Percentiles rank a stretch among this genome's conserved stretches.
Evolutionary conservation across 495 filamentous ascomycete species (phyloP).

Genomic region (Pyrenopolyporus hunteri): DNA sequence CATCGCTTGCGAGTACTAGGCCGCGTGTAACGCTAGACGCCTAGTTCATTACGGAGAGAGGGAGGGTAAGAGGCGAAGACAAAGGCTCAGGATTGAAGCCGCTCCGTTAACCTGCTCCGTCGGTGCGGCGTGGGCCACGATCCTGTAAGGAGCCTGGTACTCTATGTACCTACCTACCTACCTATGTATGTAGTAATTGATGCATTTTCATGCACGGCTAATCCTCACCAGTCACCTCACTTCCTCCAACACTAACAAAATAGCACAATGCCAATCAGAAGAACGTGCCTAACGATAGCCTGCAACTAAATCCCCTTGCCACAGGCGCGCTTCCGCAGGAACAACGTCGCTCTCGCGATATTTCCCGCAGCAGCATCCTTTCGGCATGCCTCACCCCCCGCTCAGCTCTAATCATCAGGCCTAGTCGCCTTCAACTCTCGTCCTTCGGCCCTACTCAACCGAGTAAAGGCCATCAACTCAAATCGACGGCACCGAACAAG

Average conservation of each 20-base stretch:
- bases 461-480: neutral
- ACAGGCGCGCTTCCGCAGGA: conserved; percentile 10
- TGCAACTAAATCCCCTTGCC: conserved; percentile 16
- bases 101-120: neutral
- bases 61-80: neutral
- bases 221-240: conserved; percentile 30
- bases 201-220: conserved; percentile 26
- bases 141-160: conserved; percentile 31
- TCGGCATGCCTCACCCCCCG: conserved; percentile 11
- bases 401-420: conserved; percentile 12
- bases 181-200: conserved; percentile 36
- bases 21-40: conserved; percentile 15
- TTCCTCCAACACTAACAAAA: conserved; percentile 1
- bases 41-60: neutral
- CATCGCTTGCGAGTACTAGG: conserved; percentile 15
- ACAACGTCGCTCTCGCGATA: conserved; percentile 30
- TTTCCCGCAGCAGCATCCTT: conserved; percentile 26
- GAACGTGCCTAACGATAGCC: neutral
- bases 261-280: conserved; percentile 16
- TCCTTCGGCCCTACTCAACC: conserved; percentile 7
- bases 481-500: neutral
- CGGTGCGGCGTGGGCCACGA: conserved; percentile 21
- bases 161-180: no score
- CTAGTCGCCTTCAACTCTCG: conserved; percentile 23
- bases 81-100: conserved; percentile 10